Evolutionary conservation across 1,284 basidiomycete genomes (phyloP).

Genomic region (Ceratobasidium sp.): DNA sequence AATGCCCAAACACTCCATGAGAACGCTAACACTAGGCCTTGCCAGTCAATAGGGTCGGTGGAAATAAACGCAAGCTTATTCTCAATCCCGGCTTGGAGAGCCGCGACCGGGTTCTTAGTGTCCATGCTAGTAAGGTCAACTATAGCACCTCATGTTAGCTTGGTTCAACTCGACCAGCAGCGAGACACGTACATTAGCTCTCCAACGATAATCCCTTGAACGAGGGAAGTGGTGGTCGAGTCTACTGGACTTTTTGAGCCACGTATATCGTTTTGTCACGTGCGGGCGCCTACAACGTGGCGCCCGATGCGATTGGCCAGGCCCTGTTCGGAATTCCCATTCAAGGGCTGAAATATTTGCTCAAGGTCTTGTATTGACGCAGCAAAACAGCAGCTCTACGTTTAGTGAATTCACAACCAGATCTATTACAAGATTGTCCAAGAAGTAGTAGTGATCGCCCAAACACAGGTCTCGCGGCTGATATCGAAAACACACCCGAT

Average conservation of each 20-base stretch:
- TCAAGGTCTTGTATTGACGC: too few species aligned
- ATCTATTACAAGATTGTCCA: neutral
- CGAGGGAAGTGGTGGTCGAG: constrained; percentile 27
- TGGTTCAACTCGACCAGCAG: neutral
- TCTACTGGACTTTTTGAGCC: constrained; percentile 26
- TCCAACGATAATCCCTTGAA: neutral
- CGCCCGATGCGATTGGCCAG: neutral
- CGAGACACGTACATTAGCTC: constrained; percentile 10
- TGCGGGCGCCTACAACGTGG: constrained; percentile 11
- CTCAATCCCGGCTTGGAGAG: constrained; percentile 43
- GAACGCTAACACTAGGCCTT: constrained; percentile 76
- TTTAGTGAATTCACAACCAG: too few species aligned
- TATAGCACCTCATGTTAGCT: neutral
- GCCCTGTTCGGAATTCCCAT: too few species aligned
- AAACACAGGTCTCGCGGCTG: neutral
- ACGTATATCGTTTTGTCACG: constrained; percentile 32
- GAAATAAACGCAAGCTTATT: constrained; percentile 47
- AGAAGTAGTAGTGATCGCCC: neutral
- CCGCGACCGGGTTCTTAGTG: constrained; percentile 42
- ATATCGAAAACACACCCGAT: neutral
- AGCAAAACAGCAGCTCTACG: too few species aligned
- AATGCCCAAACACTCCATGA: constrained; percentile 85
- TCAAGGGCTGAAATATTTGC: too few species aligned
- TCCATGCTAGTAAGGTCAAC: neutral
- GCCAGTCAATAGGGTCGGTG: constrained; percentile 71